A percentile compares a stretch with the other conserved stretches of the same genome.
Evolutionary conservation across 805 yeast species (phyloP).

Genomic region (Hanseniaspora thailandica): DNA sequence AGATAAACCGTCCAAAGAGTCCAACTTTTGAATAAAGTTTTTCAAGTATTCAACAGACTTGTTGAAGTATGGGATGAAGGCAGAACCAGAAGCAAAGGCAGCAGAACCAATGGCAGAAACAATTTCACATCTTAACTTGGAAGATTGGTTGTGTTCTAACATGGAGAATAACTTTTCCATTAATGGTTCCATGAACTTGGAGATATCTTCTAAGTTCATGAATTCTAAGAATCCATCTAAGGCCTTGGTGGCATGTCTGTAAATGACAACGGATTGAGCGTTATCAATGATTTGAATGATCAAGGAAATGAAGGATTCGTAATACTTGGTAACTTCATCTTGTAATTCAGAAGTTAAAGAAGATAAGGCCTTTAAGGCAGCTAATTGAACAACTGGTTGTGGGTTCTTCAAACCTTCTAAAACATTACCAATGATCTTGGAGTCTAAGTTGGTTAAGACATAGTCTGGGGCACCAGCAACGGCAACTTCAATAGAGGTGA

Average conservation of each 20-base stretch:
- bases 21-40: conserved; percentile 62
- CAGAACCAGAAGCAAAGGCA: conserved; percentile 86
- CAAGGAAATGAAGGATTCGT: conserved; percentile 70
- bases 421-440: conserved; percentile 56
- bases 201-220: conserved; percentile 76
- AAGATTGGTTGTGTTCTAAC: conserved; percentile 64
- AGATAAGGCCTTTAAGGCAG: conserved; percentile 72
- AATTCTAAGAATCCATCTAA: conserved; percentile 86
- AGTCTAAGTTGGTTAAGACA: conserved; percentile 57
- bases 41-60: conserved; percentile 70
- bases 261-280: conserved; percentile 70
- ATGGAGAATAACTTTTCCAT: conserved; percentile 80
- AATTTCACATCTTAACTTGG: conserved; percentile 59
- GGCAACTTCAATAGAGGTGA: conserved; percentile 68
- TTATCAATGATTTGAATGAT: conserved; percentile 78
- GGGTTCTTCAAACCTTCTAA: conserved; percentile 67
- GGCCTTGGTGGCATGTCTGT: conserved; percentile 82
- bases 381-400: conserved; percentile 63
- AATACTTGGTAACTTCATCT: conserved; percentile 72
- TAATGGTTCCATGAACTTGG: conserved; percentile 70
- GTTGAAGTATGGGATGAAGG: conserved; percentile 75
- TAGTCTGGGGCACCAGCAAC: conserved; percentile 93
- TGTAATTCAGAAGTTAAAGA: conserved; percentile 75
- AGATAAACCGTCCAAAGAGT: conserved; percentile 60
- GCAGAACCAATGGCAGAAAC: conserved; percentile 96